phyloP scores from a whole-genome alignment of 73 alveolate genomes.

The Urostyla sp. region DNA sequence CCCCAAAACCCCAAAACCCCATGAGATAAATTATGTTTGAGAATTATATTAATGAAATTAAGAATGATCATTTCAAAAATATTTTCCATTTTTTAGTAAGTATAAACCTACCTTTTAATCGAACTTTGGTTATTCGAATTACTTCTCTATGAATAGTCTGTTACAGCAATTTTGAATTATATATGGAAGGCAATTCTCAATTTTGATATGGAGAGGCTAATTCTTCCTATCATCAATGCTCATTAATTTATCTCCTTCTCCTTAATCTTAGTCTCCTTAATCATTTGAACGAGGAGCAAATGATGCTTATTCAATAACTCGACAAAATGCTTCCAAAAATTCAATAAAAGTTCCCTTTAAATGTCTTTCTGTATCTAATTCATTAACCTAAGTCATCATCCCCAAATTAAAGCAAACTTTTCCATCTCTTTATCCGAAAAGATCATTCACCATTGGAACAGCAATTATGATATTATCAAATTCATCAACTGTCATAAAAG shows the following conservation, averaged over 20 bases:
- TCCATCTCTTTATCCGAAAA: constrained; percentile 84
- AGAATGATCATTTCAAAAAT: too few species aligned
- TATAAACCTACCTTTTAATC: constrained; percentile 53
- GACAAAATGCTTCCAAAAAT: constrained; percentile 88
- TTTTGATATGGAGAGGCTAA: constrained; percentile 46
- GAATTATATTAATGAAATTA: too few species aligned
- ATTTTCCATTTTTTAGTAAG: constrained; percentile 38
- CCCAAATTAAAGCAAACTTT: constrained; percentile 81
- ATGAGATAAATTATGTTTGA: too few species aligned
- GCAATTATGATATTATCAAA: constrained; percentile 72
- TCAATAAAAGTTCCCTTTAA: constrained; percentile 83
- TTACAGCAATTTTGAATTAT: constrained; percentile 40
- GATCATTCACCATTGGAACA: constrained; percentile 71
- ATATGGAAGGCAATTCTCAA: constrained; percentile 46
- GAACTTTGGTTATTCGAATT: constrained; percentile 49
- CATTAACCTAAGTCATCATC: constrained; percentile 84
- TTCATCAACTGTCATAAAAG: constrained; percentile 73
- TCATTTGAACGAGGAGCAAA: constrained; percentile 16
- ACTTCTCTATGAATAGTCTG: constrained; percentile 44
- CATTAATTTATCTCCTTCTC: background rate
- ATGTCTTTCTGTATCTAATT: constrained; percentile 81
- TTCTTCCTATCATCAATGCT: constrained; percentile 37
- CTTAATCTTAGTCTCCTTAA: background rate
- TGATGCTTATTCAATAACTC: constrained; percentile 71
- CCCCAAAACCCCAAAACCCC: too few species aligned